Conservation (phyloP, 1,284 basidiomycete species). For the Apiotrichum gracile region DNA sequence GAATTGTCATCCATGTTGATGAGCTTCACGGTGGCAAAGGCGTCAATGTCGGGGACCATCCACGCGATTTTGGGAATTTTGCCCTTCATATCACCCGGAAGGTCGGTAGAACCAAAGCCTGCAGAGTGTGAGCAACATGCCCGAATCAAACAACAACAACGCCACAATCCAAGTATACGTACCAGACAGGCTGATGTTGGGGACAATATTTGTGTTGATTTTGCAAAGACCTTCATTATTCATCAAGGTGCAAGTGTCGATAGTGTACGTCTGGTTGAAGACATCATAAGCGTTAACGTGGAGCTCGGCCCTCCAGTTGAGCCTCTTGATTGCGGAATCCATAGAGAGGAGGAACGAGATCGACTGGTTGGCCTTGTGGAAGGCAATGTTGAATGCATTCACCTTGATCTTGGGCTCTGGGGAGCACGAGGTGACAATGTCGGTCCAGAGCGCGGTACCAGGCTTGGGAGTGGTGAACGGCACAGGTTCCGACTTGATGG, state of each 20-base stretch:
- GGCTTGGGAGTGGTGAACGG: neutral
- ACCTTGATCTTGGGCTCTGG: conserved; percentile 72
- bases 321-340: conserved; percentile 53
- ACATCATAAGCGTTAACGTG: conserved; percentile 76
- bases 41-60: conserved; percentile 84
- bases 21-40: conserved; percentile 74
- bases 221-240: conserved; percentile 75
- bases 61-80: conserved; percentile 75
- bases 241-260: conserved; percentile 68
- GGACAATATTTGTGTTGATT: conserved; percentile 48
- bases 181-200: conserved; percentile 77
- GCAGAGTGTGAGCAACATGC: neutral
- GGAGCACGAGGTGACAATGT: conserved; percentile 79
- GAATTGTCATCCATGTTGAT: conserved; percentile 61
- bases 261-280: conserved; percentile 65
- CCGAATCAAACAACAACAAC: too few species aligned
- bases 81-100: conserved; percentile 55
- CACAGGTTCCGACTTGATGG: neutral
- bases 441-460: conserved; percentile 51
- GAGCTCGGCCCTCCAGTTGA: conserved; percentile 72
- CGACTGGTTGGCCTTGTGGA: conserved; percentile 18
- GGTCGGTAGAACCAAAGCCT: conserved; percentile 63
- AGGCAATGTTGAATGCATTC: conserved; percentile 64
- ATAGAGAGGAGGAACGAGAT: conserved; percentile 37
- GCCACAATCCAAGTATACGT: conserved; percentile 12